phyloP scores from a whole-genome alignment of 2,329 filamentous ascomycete species.

The Acrocalymma vagum region DNA sequence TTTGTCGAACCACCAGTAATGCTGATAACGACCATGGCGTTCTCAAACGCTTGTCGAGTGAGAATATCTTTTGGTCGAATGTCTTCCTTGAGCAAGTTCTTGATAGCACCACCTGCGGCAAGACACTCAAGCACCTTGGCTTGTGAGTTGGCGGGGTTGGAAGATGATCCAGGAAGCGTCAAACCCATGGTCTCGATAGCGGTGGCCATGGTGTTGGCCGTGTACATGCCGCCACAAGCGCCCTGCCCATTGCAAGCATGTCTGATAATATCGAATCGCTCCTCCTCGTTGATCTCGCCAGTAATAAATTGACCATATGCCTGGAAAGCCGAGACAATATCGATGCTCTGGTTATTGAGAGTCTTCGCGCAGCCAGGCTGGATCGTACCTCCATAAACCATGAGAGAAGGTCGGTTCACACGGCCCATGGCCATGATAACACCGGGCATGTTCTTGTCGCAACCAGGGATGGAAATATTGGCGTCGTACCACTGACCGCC shows the following conservation, averaged over 20 bases:
- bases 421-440: constrained; percentile 83
- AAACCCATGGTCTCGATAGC: constrained; percentile 61
- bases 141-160: constrained; percentile 60
- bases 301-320: constrained; percentile 94
- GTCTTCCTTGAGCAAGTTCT: constrained; percentile 60
- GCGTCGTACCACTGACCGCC: constrained; percentile 98
- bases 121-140: constrained; percentile 61
- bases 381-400: constrained; percentile 98
- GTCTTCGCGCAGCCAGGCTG: constrained; percentile 87
- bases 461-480: constrained; percentile 95
- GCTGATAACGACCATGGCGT: constrained; percentile 61
- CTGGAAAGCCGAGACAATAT: constrained; percentile 98
- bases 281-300: constrained; percentile 88
- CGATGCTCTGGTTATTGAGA: constrained; percentile 73
- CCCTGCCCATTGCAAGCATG: constrained; percentile 87
- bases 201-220: constrained; percentile 62
- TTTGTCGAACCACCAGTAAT: constrained; percentile 61
- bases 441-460: constrained; percentile 97
- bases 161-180: constrained; percentile 60
- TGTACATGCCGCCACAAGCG: constrained; percentile 83
- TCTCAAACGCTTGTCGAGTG: constrained; percentile 58
- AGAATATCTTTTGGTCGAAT: constrained; percentile 60
- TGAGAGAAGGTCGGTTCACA: constrained; percentile 91
- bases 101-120: constrained; percentile 59
- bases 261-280: constrained; percentile 93